Evolutionary conservation across 1,284 basidiomycete species (phyloP).

Genomic region (Volvariella surrecta): DNA sequence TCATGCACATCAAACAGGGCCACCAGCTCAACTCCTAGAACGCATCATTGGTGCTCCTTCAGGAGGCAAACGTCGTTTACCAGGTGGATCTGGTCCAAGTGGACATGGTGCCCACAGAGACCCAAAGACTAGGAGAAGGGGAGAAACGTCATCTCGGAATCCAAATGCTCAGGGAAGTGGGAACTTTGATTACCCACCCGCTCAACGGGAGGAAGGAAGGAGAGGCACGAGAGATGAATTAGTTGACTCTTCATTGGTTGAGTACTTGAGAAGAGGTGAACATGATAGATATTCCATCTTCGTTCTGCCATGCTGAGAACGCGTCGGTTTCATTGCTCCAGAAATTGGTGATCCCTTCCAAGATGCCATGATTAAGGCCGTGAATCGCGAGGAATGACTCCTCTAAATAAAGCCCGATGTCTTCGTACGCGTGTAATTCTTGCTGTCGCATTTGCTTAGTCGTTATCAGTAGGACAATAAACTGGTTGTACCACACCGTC

Average conservation of each 20-base stretch:
- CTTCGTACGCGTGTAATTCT: too few species aligned
- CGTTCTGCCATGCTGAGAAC: neutral
- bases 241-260: conserved; percentile 27
- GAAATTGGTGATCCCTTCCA: conserved; percentile 38
- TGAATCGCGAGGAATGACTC: neutral
- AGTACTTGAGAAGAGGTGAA: conserved; percentile 31
- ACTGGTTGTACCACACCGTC: too few species aligned
- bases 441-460: too few species aligned
- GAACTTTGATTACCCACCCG: conserved; percentile 11
- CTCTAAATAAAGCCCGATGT: too few species aligned
- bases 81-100: conserved; percentile 16
- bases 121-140: conserved; percentile 28
- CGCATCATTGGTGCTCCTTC: conserved; percentile 22
- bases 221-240: conserved; percentile 26
- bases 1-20: conserved; percentile 6
- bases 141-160: conserved; percentile 20
- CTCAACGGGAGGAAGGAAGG: conserved; percentile 23
- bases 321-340: conserved; percentile 11
- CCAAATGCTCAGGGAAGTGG: conserved; percentile 14
- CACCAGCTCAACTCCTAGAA: conserved; percentile 19
- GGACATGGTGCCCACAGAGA: conserved; percentile 18
- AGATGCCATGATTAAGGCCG: conserved; percentile 17
- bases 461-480: too few species aligned
- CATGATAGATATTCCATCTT: neutral
- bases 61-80: conserved; percentile 26